Percentiles rank a stretch among this genome's conserved stretches.
Evolutionary conservation across 108 stramenopile genomes (phyloP).

Genomic region (Poteriospumella lacustris): DNA sequence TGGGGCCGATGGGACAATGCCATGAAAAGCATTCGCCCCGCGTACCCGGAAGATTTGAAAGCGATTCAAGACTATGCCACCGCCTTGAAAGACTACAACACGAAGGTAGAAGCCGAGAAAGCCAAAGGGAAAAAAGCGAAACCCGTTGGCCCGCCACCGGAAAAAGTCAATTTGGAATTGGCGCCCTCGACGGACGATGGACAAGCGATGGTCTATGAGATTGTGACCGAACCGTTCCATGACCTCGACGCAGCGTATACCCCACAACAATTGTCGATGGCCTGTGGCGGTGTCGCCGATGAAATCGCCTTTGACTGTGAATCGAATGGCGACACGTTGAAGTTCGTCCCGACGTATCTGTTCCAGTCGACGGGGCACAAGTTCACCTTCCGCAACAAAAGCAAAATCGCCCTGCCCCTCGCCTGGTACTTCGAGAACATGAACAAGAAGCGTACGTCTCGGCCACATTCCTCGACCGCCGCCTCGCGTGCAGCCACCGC

Average conservation of each 20-base stretch:
- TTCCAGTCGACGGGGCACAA: conserved; percentile 44
- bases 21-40: conserved; percentile 39
- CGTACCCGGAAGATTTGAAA: conserved; percentile 42
- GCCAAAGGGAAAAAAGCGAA: conserved; percentile 48
- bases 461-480: not conserved
- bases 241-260: not conserved
- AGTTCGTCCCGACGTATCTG: conserved; percentile 53
- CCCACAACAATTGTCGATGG: conserved; percentile 27
- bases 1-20: conserved; percentile 39
- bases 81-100: not conserved
- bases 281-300: conserved; percentile 48
- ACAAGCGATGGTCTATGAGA: conserved; percentile 43
- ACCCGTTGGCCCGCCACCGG: conserved; percentile 38
- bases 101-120: not conserved
- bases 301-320: conserved; percentile 36
- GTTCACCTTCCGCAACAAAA: conserved; percentile 44
- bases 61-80: conserved; percentile 2
- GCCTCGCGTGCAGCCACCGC: no score
- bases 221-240: conserved; percentile 38
- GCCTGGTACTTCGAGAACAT: conserved; percentile 35
- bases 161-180: not conserved
- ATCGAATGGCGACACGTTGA: conserved; percentile 11
- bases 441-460: not conserved
- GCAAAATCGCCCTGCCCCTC: conserved; percentile 31
- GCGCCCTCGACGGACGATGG: conserved; percentile 24